Evolutionary conservation across 2,329 filamentous ascomycete species (phyloP), one percentile per base, ranked within the genome.

Genomic region (Byssothecium circinans): DNA sequence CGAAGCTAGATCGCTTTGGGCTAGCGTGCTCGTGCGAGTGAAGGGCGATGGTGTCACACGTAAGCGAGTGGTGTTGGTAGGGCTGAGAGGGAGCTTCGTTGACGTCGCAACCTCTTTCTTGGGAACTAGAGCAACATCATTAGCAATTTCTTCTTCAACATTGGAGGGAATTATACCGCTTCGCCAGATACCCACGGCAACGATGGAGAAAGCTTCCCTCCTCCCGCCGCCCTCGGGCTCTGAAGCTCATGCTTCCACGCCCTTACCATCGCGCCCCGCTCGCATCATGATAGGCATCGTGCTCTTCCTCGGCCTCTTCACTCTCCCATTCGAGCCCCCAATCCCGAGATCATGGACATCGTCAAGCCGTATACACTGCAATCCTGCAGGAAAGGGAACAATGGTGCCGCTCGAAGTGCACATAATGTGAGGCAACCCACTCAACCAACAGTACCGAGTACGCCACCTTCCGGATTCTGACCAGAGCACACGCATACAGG

Each of bases 391-490:
- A 17, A 62, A 60, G 41, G 84, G 95, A 4, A 49, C 41, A 15
- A 75, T 68, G 48, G 87, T 97, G 4, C 88, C 90, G 3, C 74
- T 99, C 2, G 94, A 99, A 70, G 89, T 90, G 46, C 92, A 97
- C 70, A 94, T 97, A 61, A 99, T 97, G 86, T 71, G 51, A 39
- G 61, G 51, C 29, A 12, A 23, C 7, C 25, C 18, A 17, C 30
- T 17, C 20, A n/a, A n/a, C 12, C 29, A 32, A 14, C 14, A 8
- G 25, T 11, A 6, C 29, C 12, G 29, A 32, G 7, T 32, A n/a
- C 29, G 14, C 41, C 12, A 19, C 41, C 5, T 40, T 39, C 15
- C 18, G 6, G n/a, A 39, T 43, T 29, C 45, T 51, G 15, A 51
- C 25, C 8, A 17, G 15, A 22, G 18, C n/a, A 8, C 25, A 20